Evolutionary conservation across 139 green algal genomes (phyloP).

Genomic region (Chlorella sp.): DNA sequence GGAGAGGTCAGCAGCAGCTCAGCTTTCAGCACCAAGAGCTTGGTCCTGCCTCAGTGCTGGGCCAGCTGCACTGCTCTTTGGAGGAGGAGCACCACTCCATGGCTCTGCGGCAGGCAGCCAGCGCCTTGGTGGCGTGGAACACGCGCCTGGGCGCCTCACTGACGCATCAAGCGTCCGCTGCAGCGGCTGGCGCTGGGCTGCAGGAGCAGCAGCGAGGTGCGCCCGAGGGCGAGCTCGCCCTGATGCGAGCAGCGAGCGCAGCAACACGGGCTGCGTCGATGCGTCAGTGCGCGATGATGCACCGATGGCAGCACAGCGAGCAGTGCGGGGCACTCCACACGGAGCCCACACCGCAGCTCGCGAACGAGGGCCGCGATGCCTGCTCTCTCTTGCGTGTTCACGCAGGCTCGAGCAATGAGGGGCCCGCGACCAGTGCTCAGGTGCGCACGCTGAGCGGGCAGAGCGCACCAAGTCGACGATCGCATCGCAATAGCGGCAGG

Average conservation of each 20-base stretch:
- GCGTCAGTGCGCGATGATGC: neutral
- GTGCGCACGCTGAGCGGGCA: neutral
- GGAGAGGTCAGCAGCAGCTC: too few relatives aligned
- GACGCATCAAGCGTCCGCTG: neutral
- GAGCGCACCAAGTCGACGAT: too few relatives aligned
- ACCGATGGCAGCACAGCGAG: too few relatives aligned
- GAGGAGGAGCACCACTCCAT: neutral
- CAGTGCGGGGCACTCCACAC: too few relatives aligned
- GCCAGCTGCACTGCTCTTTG: neutral
- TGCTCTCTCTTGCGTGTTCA: neutral
- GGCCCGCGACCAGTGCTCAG: neutral
- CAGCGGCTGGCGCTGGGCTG: neutral
- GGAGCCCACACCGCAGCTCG: neutral
- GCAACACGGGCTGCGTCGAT: neutral
- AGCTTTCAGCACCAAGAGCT: too few relatives aligned
- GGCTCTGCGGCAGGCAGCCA: neutral
- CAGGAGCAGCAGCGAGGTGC: neutral
- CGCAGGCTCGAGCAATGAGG: neutral
- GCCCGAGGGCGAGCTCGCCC: neutral
- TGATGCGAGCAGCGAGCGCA: neutral
- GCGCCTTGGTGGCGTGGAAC: neutral
- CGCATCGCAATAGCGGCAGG: too few relatives aligned
- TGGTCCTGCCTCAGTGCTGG: too few relatives aligned
- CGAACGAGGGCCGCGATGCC: neutral
- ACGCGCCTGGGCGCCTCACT: neutral